Percentiles rank a stretch among this genome's conserved stretches.
Conservation (phyloP, 768 basidiomycete species). For the Lyophyllum decastes region DNA sequence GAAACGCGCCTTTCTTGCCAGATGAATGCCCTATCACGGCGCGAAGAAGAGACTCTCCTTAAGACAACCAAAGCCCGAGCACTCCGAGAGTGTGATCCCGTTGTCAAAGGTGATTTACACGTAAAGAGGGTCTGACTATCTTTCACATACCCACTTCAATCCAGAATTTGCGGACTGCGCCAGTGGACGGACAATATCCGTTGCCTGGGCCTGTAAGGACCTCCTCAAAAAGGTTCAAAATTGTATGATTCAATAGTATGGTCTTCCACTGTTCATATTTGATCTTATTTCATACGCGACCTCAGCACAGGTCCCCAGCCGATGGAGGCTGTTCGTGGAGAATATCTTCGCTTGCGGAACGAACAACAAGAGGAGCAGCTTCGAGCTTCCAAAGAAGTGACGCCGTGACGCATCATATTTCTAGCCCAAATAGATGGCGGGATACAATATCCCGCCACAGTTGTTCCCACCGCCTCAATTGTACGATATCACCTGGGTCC, state of each 20-base stretch:
- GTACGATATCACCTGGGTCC: not conserved
- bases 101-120: constrained; percentile 64
- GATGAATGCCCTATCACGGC: constrained; percentile 85
- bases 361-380: constrained; percentile 28
- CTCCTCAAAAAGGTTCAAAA: constrained; percentile 70
- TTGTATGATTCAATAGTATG: constrained; percentile 82
- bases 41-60: constrained; percentile 84
- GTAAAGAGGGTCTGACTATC: not conserved
- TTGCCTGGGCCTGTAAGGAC: constrained; percentile 81
- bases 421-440: not conserved
- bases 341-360: constrained; percentile 71
- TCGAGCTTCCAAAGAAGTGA: not conserved
- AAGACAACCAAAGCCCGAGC: constrained; percentile 83
- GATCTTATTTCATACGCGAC: constrained; percentile 3
- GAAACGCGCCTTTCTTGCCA: not conserved
- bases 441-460: not conserved
- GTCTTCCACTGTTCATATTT: constrained; percentile 10
- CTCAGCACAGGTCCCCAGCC: constrained; percentile 70
- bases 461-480: not conserved
- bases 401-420: not conserved
- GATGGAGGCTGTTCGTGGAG: constrained; percentile 70
- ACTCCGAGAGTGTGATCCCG: constrained; percentile 71
- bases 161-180: constrained; percentile 87
- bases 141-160: not conserved
- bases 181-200: constrained; percentile 76